These are phyloP conservation scores for Leccinum boreale DNA, from an alignment of 768 basidiomycete genomes.

Conservation along the genomic window DNA sequence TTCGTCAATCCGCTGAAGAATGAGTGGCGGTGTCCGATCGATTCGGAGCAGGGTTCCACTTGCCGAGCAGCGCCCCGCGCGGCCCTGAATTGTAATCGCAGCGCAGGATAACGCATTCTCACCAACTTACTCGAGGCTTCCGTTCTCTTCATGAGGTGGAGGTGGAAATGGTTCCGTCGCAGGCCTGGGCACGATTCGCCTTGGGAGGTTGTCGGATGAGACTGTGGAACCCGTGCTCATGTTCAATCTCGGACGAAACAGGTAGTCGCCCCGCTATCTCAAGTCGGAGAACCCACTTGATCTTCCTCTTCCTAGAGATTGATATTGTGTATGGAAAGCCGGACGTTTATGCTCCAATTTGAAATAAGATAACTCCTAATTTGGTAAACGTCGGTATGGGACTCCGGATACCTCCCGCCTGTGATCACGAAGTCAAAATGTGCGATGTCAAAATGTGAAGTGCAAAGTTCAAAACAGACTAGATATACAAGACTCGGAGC, in stretches of 20 bases:
- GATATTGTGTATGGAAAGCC: too few relatives aligned
- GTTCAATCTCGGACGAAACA: constrained; percentile 45
- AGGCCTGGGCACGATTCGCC: constrained; percentile 43
- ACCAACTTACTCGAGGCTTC: constrained; percentile 17
- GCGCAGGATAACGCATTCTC: constrained; percentile 13
- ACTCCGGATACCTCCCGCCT: too few relatives aligned
- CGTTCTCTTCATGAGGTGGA: constrained; percentile 30
- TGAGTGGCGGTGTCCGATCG: constrained; percentile 22
- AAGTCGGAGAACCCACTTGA: constrained; percentile 4
- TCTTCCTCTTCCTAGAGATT: constrained; percentile 41
- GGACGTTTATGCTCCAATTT: too few relatives aligned
- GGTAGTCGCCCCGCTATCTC: constrained; percentile 34
- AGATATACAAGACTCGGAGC: too few relatives aligned
- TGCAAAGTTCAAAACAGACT: too few relatives aligned
- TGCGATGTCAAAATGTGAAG: too few relatives aligned
- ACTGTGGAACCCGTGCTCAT: constrained; percentile 61
- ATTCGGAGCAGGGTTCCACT: constrained; percentile 4
- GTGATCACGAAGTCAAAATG: too few relatives aligned
- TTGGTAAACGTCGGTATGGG: too few relatives aligned
- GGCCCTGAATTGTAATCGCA: constrained; percentile 16
- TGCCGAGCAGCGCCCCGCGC: not conserved
- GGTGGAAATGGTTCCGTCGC: constrained; percentile 47
- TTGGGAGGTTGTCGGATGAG: constrained; percentile 78
- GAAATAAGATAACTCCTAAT: too few relatives aligned
- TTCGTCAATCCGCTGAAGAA: not conserved